Conservation (phyloP, 164 flowering plant species). For the Paratinospora sagittata region DNA sequence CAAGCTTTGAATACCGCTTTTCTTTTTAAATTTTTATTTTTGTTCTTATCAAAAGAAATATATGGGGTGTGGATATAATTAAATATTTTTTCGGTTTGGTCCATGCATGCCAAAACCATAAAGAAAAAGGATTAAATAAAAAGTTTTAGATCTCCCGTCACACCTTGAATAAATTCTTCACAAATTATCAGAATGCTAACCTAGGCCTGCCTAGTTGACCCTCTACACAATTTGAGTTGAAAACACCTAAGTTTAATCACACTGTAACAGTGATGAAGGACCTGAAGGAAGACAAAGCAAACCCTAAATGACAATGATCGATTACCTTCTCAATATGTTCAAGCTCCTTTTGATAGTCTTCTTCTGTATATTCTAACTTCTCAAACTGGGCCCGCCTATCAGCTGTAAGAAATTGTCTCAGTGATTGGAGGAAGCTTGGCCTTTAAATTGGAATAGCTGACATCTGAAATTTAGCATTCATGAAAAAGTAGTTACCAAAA, state of each 20-base stretch:
- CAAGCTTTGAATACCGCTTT: too few species aligned
- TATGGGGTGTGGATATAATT: neutral
- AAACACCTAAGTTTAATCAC: neutral
- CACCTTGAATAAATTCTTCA: neutral
- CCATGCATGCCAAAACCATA: neutral
- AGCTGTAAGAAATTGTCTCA: conserved; percentile 48
- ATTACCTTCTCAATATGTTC: conserved; percentile 91
- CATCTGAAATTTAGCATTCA: neutral
- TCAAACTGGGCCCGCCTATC: conserved; percentile 97
- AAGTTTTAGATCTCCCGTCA: neutral
- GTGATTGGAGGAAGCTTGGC: conserved; percentile 4
- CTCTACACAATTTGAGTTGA: neutral
- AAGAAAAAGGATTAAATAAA: neutral
- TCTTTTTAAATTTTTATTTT: neutral
- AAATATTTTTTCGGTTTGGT: neutral
- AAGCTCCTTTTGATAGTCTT: conserved; percentile 93
- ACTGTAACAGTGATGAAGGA: neutral
- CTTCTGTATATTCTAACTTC: conserved; percentile 82
- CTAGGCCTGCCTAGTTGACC: neutral
- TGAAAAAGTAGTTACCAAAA: conserved; percentile 46
- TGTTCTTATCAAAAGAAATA: neutral
- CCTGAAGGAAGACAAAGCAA: neutral
- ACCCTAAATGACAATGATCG: conserved; percentile 2
- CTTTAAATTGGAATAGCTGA: neutral
- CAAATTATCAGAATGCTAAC: neutral